Percentiles rank a stretch among this genome's conserved stretches.
Conservation (phyloP, 257 asterid genomes). For the Nicotiana paniculata region DNA sequence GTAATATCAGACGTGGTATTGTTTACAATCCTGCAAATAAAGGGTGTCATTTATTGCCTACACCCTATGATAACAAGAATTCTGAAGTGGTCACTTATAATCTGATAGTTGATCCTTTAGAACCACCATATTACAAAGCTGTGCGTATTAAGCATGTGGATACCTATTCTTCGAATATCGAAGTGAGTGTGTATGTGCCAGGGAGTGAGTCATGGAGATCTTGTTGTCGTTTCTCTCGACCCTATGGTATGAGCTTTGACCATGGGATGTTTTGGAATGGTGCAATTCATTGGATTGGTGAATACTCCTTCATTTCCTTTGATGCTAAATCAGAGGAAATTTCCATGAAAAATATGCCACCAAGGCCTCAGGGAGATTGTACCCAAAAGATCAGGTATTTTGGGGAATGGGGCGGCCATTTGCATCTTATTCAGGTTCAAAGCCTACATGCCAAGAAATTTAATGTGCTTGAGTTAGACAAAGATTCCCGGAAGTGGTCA, state of each 20-base stretch:
- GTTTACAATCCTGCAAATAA: neutral
- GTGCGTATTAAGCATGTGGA: neutral
- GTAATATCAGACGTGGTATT: neutral
- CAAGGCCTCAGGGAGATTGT: neutral
- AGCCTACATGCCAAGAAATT: neutral
- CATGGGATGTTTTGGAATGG: neutral
- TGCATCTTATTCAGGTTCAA: neutral
- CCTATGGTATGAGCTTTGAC: neutral
- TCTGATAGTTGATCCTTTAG: neutral
- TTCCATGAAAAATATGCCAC: neutral
- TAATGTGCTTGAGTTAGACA: neutral
- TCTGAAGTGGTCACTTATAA: neutral
- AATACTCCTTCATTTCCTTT: neutral
- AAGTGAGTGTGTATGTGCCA: neutral
- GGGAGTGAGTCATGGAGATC: neutral
- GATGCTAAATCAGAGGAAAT: neutral
- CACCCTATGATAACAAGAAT: neutral
- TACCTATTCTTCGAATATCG: neutral
- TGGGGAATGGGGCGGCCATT: constrained; percentile 11
- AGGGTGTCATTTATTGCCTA: neutral
- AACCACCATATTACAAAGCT: constrained; percentile 1
- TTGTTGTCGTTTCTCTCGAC: neutral
- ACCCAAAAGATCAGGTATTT: neutral
- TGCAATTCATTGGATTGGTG: neutral
- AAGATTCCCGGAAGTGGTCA: neutral